A percentile compares a stretch with the other conserved stretches of the same genome.
Evolutionary conservation across 1,284 basidiomycete genomes (phyloP).

Genomic region (Fomitopsis schrenkii): DNA sequence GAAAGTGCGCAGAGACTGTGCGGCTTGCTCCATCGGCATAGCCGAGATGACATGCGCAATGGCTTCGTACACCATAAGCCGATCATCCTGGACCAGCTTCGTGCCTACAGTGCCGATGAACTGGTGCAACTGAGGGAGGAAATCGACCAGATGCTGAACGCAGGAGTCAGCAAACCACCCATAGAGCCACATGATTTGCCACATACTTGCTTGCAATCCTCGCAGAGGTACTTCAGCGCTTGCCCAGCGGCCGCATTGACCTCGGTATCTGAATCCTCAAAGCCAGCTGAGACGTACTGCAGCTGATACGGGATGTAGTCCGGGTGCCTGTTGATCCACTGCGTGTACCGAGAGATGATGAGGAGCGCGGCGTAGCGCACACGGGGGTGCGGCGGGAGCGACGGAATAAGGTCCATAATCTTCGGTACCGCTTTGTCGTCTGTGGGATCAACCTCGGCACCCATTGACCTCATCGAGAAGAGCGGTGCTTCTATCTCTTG

Average conservation of each 20-base stretch:
- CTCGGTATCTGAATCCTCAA: slow-evolving; percentile 76
- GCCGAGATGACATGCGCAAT: slow-evolving; percentile 93
- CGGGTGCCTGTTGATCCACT: slow-evolving; percentile 93
- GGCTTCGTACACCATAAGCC: slow-evolving; percentile 90
- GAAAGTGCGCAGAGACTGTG: slow-evolving; percentile 82
- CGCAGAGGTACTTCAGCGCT: slow-evolving; percentile 94
- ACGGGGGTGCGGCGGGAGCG: slow-evolving; percentile 85
- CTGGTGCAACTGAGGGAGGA: slow-evolving; percentile 86
- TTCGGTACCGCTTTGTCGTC: slow-evolving; percentile 89
- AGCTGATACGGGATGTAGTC: slow-evolving; percentile 84
- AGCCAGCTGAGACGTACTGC: slow-evolving; percentile 90
- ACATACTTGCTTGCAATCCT: slow-evolving; percentile 86
- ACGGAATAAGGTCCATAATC: slow-evolving; percentile 93
- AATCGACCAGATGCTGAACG: slow-evolving; percentile 81
- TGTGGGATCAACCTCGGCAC: slow-evolving; percentile 83
- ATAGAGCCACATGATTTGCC: neutral
- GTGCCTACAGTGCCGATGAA: slow-evolving; percentile 80
- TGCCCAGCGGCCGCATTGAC: slow-evolving; percentile 95
- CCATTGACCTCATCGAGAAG: slow-evolving; percentile 98
- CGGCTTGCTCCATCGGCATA: slow-evolving; percentile 85
- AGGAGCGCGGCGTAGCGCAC: slow-evolving; percentile 95
- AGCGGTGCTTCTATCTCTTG: slow-evolving; percentile 97
- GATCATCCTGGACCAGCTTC: slow-evolving; percentile 84
- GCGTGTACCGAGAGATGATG: slow-evolving; percentile 94
- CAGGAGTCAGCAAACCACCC: slow-evolving; percentile 3